phyloP scores from a whole-genome alignment of 78 protist species.

The Corallochytrium limacisporum region DNA sequence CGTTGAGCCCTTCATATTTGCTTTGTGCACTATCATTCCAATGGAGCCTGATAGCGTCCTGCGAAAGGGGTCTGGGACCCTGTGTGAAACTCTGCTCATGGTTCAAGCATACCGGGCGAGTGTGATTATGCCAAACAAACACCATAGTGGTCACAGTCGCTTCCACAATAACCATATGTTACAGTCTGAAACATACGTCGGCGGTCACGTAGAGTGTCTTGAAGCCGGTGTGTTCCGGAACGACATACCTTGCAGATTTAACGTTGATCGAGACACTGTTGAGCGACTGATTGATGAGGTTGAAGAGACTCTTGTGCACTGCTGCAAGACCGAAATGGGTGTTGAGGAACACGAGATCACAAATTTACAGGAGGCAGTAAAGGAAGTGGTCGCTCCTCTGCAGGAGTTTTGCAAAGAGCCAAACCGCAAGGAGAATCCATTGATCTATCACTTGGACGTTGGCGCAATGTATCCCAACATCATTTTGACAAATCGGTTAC shows the following conservation, averaged over 20 bases:
- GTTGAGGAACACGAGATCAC: not conserved
- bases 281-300: conserved; percentile 33
- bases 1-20: conserved; percentile 96
- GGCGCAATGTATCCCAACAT: conserved; percentile 99
- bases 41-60: conserved; percentile 90
- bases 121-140: conserved; percentile 92
- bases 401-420: conserved; percentile 44
- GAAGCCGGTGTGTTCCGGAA: conserved; percentile 82
- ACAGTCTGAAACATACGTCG: conserved; percentile 93
- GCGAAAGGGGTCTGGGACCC: conserved; percentile 96
- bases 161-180: conserved; percentile 75
- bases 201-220: conserved; percentile 97
- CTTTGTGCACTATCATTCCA: conserved; percentile 95
- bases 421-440: conserved; percentile 56
- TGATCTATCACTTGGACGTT: conserved; percentile 96
- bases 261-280: conserved; percentile 29
- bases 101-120: conserved; percentile 54
- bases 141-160: conserved; percentile 11
- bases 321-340: conserved; percentile 37
- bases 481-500: conserved; percentile 98
- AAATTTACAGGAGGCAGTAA: conserved; percentile 56
- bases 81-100: conserved; percentile 86
- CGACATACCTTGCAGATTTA: conserved; percentile 65
- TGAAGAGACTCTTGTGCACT: conserved; percentile 37
- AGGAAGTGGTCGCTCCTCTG: conserved; percentile 25